These are phyloP conservation scores for Grifola frondosa DNA, from an alignment of 1,284 basidiomycete species.

Conservation along the genomic window DNA sequence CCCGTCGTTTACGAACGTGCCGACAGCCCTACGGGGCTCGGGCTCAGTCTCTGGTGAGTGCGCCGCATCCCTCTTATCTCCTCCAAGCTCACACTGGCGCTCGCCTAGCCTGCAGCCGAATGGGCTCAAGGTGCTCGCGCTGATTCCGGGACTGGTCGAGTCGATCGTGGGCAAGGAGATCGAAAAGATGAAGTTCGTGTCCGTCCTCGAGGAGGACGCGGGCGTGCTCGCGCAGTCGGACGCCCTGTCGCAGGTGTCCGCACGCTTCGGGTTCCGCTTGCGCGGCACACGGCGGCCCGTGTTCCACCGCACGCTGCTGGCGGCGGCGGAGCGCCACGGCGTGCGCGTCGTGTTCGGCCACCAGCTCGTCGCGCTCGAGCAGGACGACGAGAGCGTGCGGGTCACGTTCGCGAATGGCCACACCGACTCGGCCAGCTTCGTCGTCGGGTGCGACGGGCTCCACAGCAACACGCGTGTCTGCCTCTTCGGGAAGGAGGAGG, in stretches of 20 bases:
- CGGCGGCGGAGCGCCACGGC: conserved; percentile 34
- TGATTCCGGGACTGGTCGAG: conserved; percentile 39
- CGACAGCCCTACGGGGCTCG: conserved; percentile 27
- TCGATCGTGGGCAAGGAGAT: conserved; percentile 33
- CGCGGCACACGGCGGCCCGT: conserved; percentile 34
- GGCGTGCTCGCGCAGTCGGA: conserved; percentile 32
- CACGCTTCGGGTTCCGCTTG: conserved; percentile 23
- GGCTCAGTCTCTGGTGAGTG: conserved; percentile 38
- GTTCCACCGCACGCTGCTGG: conserved; percentile 36
- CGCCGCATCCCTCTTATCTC: background rate
- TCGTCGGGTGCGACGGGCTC: conserved; percentile 48
- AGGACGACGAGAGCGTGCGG: conserved; percentile 33
- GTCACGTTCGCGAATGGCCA: conserved; percentile 41
- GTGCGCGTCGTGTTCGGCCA: conserved; percentile 40
- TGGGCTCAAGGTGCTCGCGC: conserved; percentile 39
- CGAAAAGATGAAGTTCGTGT: conserved; percentile 27
- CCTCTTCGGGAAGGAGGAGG: conserved; percentile 41
- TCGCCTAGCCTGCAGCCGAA: conserved; percentile 40
- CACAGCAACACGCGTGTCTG: conserved; percentile 41
- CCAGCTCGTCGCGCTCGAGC: conserved; percentile 34
- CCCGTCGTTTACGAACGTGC: conserved; percentile 42
- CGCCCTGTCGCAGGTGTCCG: conserved; percentile 17
- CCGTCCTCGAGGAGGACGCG: conserved; percentile 32
- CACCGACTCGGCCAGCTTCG: conserved; percentile 39
- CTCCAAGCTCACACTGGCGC: background rate